These are phyloP conservation scores for Oxytropis ochrocephala DNA, from an alignment of 306 rosid species.

Conservation along the genomic window DNA sequence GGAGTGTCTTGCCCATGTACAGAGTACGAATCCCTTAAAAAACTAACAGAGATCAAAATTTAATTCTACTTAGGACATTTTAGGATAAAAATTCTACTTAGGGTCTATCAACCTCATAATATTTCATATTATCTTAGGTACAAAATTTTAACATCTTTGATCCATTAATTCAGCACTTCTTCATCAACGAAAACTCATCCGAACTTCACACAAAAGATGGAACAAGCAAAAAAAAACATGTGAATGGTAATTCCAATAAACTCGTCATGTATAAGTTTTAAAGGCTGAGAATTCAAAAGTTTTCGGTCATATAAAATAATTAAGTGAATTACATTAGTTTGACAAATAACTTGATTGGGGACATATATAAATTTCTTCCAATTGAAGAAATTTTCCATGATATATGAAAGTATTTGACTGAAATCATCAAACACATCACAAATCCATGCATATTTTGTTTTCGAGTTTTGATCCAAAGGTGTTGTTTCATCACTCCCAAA, in stretches of 20 bases:
- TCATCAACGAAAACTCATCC: too few species aligned
- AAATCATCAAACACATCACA: not conserved
- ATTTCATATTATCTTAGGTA: not conserved
- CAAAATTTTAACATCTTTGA: not conserved
- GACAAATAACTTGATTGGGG: not conserved
- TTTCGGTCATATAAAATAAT: not conserved
- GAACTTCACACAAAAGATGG: not conserved
- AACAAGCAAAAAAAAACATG: not conserved
- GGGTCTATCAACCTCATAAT: not conserved
- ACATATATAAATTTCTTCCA: not conserved
- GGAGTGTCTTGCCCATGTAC: not conserved
- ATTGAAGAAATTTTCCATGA: not conserved
- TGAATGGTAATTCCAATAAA: not conserved
- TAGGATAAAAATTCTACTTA: not conserved
- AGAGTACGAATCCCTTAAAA: not conserved
- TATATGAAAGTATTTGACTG: not conserved
- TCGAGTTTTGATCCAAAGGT: not conserved
- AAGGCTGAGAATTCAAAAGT: not conserved
- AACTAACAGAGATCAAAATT: constrained; percentile 1
- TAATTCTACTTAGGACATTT: not conserved
- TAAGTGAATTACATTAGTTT: not conserved
- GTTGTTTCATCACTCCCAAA: not conserved
- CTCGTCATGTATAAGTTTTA: not conserved
- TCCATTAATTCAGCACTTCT: not conserved
- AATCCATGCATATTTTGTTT: not conserved